Evolutionary conservation across 2,329 filamentous ascomycete species (phyloP).

Genomic region (Beauveria varroae): DNA sequence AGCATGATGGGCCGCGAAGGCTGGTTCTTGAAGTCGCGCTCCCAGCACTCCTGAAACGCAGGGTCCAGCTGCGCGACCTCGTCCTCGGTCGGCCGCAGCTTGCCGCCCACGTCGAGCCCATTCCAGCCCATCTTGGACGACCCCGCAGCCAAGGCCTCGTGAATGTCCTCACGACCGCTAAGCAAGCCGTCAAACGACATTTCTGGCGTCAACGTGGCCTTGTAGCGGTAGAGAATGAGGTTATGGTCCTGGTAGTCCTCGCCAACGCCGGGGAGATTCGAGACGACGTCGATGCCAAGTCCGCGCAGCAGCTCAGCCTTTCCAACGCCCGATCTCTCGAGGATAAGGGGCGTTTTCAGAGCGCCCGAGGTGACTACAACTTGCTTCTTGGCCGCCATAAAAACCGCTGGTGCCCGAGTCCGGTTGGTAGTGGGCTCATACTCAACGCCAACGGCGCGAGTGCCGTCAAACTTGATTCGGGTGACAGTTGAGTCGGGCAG

Average conservation of each 20-base stretch:
- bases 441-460: slow-evolving; percentile 47
- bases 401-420: neutral
- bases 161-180: slow-evolving; percentile 15
- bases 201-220: slow-evolving; percentile 32
- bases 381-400: slow-evolving; percentile 44
- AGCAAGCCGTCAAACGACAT: slow-evolving; percentile 34
- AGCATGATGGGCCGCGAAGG: slow-evolving; percentile 20
- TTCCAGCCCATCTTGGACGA: slow-evolving; percentile 45
- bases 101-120: slow-evolving; percentile 42
- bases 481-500: slow-evolving; percentile 46
- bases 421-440: slow-evolving; percentile 22
- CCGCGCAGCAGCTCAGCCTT: slow-evolving; percentile 32
- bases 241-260: slow-evolving; percentile 39
- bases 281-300: slow-evolving; percentile 39
- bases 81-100: slow-evolving; percentile 44
- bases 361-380: slow-evolving; percentile 42
- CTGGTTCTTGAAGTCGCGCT: slow-evolving; percentile 36
- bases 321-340: slow-evolving; percentile 53
- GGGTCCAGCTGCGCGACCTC: slow-evolving; percentile 43
- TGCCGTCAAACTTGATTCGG: slow-evolving; percentile 40
- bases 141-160: slow-evolving; percentile 17
- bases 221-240: slow-evolving; percentile 42
- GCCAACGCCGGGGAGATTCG: slow-evolving; percentile 43
- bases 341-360: slow-evolving; percentile 40
- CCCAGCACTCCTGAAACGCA: slow-evolving; percentile 42